These are phyloP conservation scores for Penicillium verrucosum DNA, from an alignment of 2,329 filamentous ascomycete genomes.

Conservation along the genomic window DNA sequence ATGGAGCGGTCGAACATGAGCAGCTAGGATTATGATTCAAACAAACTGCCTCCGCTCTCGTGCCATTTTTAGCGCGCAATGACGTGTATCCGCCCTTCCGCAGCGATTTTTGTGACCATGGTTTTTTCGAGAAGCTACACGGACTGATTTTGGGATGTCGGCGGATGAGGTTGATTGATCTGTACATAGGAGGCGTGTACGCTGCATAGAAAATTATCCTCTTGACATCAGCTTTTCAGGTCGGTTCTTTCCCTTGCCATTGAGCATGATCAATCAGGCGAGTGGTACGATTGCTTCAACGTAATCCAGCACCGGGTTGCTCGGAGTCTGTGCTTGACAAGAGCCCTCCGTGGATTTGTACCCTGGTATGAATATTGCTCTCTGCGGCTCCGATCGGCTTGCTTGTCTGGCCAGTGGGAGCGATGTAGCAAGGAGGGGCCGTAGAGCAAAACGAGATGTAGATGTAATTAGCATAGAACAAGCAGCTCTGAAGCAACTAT, in stretches of 20 bases:
- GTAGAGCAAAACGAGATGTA: not conserved
- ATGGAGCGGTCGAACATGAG: constrained; percentile 15
- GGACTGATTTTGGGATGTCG: constrained; percentile 11
- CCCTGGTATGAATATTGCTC: not conserved
- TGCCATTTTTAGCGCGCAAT: constrained; percentile 12
- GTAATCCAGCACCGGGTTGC: not conserved
- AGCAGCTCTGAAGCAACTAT: not conserved
- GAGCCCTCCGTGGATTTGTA: not conserved
- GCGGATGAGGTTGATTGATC: constrained; percentile 21
- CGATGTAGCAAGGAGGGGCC: not conserved
- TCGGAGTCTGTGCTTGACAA: not conserved
- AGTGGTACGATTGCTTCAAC: not conserved
- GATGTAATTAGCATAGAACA: not conserved
- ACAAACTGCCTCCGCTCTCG: constrained; percentile 12
- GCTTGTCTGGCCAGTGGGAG: not conserved
- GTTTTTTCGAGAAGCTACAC: constrained; percentile 9
- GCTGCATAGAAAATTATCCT: constrained; percentile 26
- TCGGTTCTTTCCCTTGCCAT: not conserved
- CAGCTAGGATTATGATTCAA: constrained; percentile 15
- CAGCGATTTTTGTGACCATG: not conserved
- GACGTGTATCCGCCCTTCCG: constrained; percentile 11
- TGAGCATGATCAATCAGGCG: not conserved
- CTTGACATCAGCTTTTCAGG: constrained; percentile 4
- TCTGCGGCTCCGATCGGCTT: not conserved
- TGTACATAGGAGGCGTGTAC: constrained; percentile 30